Conservation (phyloP, 202 grass and related monocot species). For the Schoenoplectus triqueter region DNA sequence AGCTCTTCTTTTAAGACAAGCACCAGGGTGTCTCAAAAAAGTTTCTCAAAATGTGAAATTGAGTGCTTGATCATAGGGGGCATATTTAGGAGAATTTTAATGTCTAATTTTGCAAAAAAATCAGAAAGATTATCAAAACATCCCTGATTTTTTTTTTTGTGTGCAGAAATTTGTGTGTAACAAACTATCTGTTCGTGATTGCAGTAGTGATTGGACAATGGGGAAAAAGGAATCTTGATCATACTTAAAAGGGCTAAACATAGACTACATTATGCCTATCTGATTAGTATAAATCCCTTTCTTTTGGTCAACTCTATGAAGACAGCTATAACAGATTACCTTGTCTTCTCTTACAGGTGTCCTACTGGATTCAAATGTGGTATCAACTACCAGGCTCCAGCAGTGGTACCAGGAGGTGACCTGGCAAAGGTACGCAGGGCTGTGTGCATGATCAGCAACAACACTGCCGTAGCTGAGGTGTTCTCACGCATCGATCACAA, state of each 20-base stretch:
- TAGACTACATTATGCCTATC: background rate
- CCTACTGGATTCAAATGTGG: slow-evolving; percentile 53
- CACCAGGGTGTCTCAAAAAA: background rate
- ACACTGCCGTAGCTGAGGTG: slow-evolving; percentile 48
- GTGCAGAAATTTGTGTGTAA: background rate
- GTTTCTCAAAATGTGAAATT: background rate
- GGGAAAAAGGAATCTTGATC: background rate
- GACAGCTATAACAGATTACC: background rate
- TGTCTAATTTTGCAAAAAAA: background rate
- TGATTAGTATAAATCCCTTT: background rate
- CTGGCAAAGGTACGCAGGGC: slow-evolving; percentile 51
- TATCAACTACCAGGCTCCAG: slow-evolving; percentile 54
- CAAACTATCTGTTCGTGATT: background rate
- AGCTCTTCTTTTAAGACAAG: slow-evolving; percentile 5
- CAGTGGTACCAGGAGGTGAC: slow-evolving; percentile 51
- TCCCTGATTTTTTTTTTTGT: background rate
- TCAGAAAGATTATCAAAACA: background rate
- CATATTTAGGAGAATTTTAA: background rate
- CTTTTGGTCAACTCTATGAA: background rate
- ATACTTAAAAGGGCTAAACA: background rate
- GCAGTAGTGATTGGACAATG: background rate
- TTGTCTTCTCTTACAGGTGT: slow-evolving; percentile 36
- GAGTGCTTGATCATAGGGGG: background rate
- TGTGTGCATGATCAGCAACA: slow-evolving; percentile 55
- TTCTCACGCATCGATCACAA: slow-evolving; percentile 58